Percentiles rank a stretch among this genome's conserved stretches.
Conservation (phyloP, 257 asterid genomes). For the Haberlea rhodopensis region DNA sequence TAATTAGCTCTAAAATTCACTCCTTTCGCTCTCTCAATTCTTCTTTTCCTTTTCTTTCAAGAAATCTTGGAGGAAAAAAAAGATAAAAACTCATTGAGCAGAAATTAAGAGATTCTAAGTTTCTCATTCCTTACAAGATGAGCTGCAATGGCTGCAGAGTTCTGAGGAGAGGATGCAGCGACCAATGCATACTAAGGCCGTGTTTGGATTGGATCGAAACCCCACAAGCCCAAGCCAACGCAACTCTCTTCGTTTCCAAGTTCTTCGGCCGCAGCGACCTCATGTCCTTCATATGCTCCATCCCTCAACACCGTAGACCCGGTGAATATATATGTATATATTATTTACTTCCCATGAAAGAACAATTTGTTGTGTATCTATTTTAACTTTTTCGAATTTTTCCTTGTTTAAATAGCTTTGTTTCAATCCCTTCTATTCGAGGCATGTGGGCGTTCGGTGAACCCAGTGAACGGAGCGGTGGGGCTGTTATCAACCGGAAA, state of each 20-base stretch:
- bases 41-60: constrained; percentile 25
- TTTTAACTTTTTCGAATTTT: not conserved
- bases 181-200: constrained; percentile 60
- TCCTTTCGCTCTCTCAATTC: not conserved
- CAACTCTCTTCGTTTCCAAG: constrained; percentile 84
- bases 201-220: constrained; percentile 74
- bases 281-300: constrained; percentile 67
- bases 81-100: too few relatives aligned
- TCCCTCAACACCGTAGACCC: constrained; percentile 52
- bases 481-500: constrained; percentile 69
- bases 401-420: constrained; percentile 38
- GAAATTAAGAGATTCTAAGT: too few relatives aligned
- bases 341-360: too few relatives aligned
- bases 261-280: constrained; percentile 92
- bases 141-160: constrained; percentile 97
- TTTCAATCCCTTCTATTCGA: constrained; percentile 77
- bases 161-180: constrained; percentile 73
- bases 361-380: not conserved
- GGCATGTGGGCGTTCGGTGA: constrained; percentile 87
- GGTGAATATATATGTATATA: constrained; percentile 34
- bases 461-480: constrained; percentile 87
- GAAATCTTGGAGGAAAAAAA: too few relatives aligned
- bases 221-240: constrained; percentile 74
- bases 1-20: constrained; percentile 28
- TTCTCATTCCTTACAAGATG: constrained; percentile 36